These are phyloP conservation scores for Kurtzmaniella quercitrusa DNA, from an alignment of 1,139 yeast species.

Conservation along the genomic window DNA sequence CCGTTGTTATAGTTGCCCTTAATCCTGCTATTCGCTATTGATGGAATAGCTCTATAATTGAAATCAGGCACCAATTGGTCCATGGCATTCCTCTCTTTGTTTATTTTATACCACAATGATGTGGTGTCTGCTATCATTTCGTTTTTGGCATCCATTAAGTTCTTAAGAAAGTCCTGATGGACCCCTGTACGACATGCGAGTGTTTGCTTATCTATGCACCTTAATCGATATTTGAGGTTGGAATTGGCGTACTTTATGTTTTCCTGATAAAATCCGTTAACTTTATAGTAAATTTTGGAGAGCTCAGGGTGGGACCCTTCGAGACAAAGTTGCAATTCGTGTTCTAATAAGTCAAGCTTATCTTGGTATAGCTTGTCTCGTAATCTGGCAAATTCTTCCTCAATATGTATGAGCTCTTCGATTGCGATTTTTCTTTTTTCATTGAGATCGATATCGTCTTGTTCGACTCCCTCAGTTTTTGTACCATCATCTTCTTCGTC, in stretches of 20 bases:
- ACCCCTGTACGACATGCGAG: constrained; percentile 73
- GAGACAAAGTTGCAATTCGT: constrained; percentile 81
- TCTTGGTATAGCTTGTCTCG: constrained; percentile 76
- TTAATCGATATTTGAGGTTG: constrained; percentile 66
- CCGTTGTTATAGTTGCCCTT: constrained; percentile 1
- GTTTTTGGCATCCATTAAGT: constrained; percentile 63
- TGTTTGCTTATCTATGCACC: constrained; percentile 77
- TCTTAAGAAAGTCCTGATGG: constrained; percentile 80
- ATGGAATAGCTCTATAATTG: constrained; percentile 33
- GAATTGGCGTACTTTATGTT: constrained; percentile 65
- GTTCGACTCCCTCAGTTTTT: constrained; percentile 8
- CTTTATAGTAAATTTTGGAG: constrained; percentile 60
- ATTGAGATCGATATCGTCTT: constrained; percentile 42
- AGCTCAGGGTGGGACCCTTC: constrained; percentile 91
- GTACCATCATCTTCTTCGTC: constrained; percentile 26
- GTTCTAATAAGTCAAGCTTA: constrained; percentile 69
- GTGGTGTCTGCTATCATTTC: constrained; percentile 72
- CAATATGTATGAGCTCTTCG: constrained; percentile 69
- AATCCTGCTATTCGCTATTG: neutral
- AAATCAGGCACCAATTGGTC: constrained; percentile 61
- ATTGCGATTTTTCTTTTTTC: constrained; percentile 60
- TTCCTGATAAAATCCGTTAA: constrained; percentile 67
- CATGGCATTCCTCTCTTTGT: constrained; percentile 81
- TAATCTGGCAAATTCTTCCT: constrained; percentile 76
- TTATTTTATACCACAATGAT: constrained; percentile 86